Conservation (phyloP, 1,284 basidiomycete genomes). For the Pseudomicrostroma phylloplanum region DNA sequence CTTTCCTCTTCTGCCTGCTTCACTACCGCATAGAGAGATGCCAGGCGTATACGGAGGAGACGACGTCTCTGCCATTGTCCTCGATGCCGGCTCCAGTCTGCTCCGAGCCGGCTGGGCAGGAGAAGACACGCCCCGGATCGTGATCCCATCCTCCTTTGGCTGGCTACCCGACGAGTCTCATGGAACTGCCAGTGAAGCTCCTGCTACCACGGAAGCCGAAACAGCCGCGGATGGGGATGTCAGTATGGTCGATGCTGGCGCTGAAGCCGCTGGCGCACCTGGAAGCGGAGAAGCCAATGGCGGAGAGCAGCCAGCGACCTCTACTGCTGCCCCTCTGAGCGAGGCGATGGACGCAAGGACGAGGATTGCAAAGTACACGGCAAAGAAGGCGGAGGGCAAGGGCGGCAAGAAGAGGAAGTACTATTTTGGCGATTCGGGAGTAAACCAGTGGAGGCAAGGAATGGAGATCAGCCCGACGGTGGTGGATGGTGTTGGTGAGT, state of each 20-base stretch:
- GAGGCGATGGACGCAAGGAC: constrained; percentile 12
- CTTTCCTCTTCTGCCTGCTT: not conserved
- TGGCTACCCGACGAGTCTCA: constrained; percentile 57
- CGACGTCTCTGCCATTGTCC: constrained; percentile 88
- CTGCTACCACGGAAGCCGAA: constrained; percentile 3
- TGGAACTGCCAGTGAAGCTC: not conserved
- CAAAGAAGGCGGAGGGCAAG: constrained; percentile 18
- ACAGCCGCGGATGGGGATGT: constrained; percentile 18
- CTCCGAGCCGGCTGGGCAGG: constrained; percentile 84
- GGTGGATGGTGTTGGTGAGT: constrained; percentile 63
- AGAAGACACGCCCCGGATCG: constrained; percentile 87
- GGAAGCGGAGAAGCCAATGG: constrained; percentile 15
- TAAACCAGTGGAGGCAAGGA: constrained; percentile 79
- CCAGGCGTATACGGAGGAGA: constrained; percentile 55
- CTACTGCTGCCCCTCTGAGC: constrained; percentile 8
- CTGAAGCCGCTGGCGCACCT: constrained; percentile 14
- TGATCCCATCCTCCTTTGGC: constrained; percentile 84
- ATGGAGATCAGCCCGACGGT: constrained; percentile 84
- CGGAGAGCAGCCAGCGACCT: constrained; percentile 8
- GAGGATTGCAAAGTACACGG: constrained; percentile 16
- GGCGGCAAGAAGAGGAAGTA: constrained; percentile 56
- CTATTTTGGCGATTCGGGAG: constrained; percentile 82
- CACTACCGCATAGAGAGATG: constrained; percentile 18
- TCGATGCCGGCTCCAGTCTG: constrained; percentile 86
- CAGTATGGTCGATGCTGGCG: constrained; percentile 16